Conservation (phyloP, 495 filamentous ascomycete species). For the Neurospora sp. region DNA sequence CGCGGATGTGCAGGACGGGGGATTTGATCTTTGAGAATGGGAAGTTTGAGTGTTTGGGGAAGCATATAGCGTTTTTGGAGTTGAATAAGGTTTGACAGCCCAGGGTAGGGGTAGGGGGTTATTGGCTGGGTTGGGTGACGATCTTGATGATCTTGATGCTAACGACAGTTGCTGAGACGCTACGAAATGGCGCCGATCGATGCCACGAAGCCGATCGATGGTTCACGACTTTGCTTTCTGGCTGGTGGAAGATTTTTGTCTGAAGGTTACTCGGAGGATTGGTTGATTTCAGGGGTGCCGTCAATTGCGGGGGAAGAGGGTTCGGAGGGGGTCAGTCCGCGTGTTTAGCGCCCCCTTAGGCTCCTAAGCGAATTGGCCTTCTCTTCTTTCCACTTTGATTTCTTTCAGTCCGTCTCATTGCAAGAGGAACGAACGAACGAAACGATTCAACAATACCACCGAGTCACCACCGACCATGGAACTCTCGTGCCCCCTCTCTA, state of each 20-base stretch:
- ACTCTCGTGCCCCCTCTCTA: too few species aligned
- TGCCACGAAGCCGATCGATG: conserved; percentile 28
- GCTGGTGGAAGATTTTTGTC: conserved; percentile 3
- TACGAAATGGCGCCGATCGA: conserved; percentile 37
- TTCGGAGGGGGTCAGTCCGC: too few species aligned
- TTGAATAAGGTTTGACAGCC: conserved; percentile 31
- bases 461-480: too few species aligned
- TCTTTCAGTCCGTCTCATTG: too few species aligned
- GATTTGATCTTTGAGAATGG: conserved; percentile 23
- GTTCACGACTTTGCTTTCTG: conserved; percentile 4
- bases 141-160: not conserved
- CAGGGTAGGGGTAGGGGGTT: not conserved
- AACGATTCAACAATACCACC: too few species aligned
- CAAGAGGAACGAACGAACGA: too few species aligned
- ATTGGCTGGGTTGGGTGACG: not conserved
- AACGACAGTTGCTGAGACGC: conserved; percentile 11
- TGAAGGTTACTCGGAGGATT: conserved; percentile 6
- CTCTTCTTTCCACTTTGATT: too few species aligned
- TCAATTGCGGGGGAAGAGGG: too few species aligned
- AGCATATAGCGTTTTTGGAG: conserved; percentile 30
- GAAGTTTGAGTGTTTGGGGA: conserved; percentile 30
- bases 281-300: too few species aligned
- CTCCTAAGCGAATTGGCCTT: too few species aligned
- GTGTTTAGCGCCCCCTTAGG: too few species aligned
- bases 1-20: too few species aligned